These are phyloP conservation scores for Allomyces arbusculus DNA, from an alignment of 192 early-diverging fungal species.

Conservation along the genomic window DNA sequence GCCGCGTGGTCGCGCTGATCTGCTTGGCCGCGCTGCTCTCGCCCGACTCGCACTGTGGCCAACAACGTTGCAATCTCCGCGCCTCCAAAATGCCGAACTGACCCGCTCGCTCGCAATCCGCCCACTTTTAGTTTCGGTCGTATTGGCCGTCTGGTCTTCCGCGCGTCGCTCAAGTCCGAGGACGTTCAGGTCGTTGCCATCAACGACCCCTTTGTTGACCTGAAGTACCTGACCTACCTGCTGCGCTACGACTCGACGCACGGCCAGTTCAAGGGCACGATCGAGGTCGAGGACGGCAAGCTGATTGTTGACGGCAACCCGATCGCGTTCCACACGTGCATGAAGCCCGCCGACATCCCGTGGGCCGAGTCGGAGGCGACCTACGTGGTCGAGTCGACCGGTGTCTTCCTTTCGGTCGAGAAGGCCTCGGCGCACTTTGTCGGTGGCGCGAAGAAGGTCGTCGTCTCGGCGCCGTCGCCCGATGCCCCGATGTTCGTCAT, in stretches of 20 bases:
- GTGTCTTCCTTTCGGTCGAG: conserved; percentile 86
- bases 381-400: conserved; percentile 96
- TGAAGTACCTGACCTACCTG: conserved; percentile 94
- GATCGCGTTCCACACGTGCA: conserved; percentile 52
- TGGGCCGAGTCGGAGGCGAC: conserved; percentile 65
- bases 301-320: conserved; percentile 72
- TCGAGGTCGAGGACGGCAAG: conserved; percentile 62
- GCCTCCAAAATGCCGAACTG: too few relatives aligned
- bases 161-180: conserved; percentile 54
- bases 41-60: too few relatives aligned
- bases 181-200: conserved; percentile 64
- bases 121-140: conserved; percentile 58
- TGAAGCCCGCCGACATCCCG: conserved; percentile 68
- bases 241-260: conserved; percentile 98
- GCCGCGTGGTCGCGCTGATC: too few relatives aligned
- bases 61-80: too few relatives aligned
- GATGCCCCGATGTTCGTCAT: conserved; percentile 97
- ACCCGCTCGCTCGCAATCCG: not conserved
- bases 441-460: conserved; percentile 95
- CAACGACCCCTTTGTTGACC: conserved; percentile 94
- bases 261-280: conserved; percentile 74
- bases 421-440: conserved; percentile 66
- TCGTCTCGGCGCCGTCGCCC: conserved; percentile 89
- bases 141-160: conserved; percentile 93
- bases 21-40: too few relatives aligned